phyloP scores from a whole-genome alignment of 768 basidiomycete species.

The Sporobolomyces phaffii region DNA sequence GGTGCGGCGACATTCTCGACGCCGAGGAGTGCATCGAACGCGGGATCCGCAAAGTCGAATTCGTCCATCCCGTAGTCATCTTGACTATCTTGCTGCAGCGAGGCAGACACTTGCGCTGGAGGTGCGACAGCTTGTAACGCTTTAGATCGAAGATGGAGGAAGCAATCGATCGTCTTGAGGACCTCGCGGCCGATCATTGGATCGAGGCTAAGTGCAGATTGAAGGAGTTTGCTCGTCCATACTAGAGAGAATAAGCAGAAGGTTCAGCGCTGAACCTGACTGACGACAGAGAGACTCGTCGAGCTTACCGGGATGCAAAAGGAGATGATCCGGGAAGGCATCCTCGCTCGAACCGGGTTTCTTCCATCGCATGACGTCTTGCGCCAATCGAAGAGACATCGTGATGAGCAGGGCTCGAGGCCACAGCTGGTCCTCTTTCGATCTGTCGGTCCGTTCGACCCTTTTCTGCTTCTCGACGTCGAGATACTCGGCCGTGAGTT shows the following conservation, averaged over 20 bases:
- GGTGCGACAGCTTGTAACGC: background rate
- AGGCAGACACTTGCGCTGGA: background rate
- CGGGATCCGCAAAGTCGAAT: slow-evolving; percentile 60
- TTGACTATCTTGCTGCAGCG: slow-evolving; percentile 60
- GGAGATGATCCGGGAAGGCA: slow-evolving; percentile 59
- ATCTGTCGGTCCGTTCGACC: background rate
- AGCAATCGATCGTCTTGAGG: slow-evolving; percentile 56
- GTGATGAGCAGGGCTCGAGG: slow-evolving; percentile 48
- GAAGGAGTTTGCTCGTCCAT: slow-evolving; percentile 56
- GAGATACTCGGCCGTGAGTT: slow-evolving; percentile 58
- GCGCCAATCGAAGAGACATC: slow-evolving; percentile 57
- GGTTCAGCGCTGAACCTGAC: background rate
- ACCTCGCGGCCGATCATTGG: slow-evolving; percentile 56
- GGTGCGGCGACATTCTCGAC: slow-evolving; percentile 47
- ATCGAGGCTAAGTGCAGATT: slow-evolving; percentile 51
- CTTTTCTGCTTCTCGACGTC: slow-evolving; percentile 38
- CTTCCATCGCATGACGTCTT: slow-evolving; percentile 51
- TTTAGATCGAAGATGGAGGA: slow-evolving; percentile 54
- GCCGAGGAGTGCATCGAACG: slow-evolving; percentile 55
- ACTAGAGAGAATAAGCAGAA: slow-evolving; percentile 47
- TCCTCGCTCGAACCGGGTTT: slow-evolving; percentile 39
- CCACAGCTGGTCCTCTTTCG: slow-evolving; percentile 35
- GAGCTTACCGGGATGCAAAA: slow-evolving; percentile 56
- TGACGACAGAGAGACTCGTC: background rate
- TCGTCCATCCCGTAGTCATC: slow-evolving; percentile 61